Conservation (phyloP, 2,329 filamentous ascomycete genomes). For the Ascochyta pisi region DNA sequence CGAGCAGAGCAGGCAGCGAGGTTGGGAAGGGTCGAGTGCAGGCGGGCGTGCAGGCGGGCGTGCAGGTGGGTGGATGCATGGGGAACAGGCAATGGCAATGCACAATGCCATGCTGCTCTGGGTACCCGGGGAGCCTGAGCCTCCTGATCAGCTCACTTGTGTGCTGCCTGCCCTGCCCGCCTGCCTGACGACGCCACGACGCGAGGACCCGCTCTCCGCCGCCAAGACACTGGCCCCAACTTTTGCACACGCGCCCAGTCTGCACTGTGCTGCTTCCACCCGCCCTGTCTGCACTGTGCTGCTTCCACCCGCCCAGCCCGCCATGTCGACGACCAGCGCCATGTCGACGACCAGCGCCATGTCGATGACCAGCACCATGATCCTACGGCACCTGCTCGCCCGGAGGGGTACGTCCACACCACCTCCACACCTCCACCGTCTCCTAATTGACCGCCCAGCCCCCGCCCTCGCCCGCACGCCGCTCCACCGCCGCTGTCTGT, state of each 20-base stretch:
- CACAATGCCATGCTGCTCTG: too few species aligned
- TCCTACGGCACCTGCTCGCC: conserved; percentile 51
- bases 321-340: conserved; percentile 13
- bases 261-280: too few species aligned
- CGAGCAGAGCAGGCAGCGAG: too few species aligned
- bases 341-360: too few species aligned
- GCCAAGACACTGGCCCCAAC: conserved; percentile 11
- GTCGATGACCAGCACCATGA: conserved; percentile 48
- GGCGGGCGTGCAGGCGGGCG: too few species aligned
- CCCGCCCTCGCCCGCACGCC: conserved; percentile 3
- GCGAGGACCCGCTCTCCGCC: neutral
- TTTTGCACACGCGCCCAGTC: neutral
- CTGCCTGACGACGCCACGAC: too few species aligned
- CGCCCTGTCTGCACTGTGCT: too few species aligned
- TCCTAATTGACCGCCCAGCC: neutral
- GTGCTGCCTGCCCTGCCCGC: too few species aligned
- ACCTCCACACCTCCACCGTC: neutral
- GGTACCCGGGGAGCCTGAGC: too few species aligned
- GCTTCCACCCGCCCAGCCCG: neutral
- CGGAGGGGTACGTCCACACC: conserved; percentile 45
- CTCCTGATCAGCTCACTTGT: too few species aligned
- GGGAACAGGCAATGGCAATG: neutral
- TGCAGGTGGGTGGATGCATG: conserved; percentile 9
- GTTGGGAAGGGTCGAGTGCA: too few species aligned
- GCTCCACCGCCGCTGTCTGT: neutral